A percentile compares a stretch with the other conserved stretches of the same genome.
These are phyloP conservation scores for Cystofilobasidium ferigula DNA, from an alignment of 768 basidiomycete species.

Conservation along the genomic window DNA sequence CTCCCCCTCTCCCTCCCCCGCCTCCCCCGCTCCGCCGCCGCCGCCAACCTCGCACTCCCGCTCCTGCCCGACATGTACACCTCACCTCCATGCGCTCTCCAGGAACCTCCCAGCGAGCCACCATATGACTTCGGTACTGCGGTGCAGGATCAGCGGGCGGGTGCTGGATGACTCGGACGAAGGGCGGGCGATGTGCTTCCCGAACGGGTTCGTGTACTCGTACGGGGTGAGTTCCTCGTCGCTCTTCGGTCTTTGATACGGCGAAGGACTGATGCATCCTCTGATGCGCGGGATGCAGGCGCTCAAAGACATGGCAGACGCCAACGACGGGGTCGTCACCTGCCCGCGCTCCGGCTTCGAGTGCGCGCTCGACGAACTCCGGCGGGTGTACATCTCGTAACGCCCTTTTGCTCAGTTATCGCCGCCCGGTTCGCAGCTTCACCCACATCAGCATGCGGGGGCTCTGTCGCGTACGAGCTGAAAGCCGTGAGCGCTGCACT, in stretches of 20 bases:
- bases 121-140: constrained; percentile 89
- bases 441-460: too few species aligned
- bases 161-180: constrained; percentile 93
- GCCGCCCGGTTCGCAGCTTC: too few species aligned
- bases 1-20: constrained; percentile 6
- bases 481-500: too few species aligned
- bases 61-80: constrained; percentile 81
- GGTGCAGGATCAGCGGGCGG: constrained; percentile 77
- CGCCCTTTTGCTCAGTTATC: too few species aligned
- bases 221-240: constrained; percentile 49
- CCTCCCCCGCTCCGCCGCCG: constrained; percentile 32
- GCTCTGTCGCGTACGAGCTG: too few species aligned
- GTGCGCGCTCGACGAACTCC: constrained; percentile 55
- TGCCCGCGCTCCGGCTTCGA: constrained; percentile 64
- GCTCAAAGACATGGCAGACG: constrained; percentile 73
- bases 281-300: constrained; percentile 45
- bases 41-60: constrained; percentile 22
- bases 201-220: constrained; percentile 87
- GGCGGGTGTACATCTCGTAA: constrained; percentile 83
- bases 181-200: constrained; percentile 64
- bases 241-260: constrained; percentile 11
- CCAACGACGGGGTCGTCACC: constrained; percentile 58
- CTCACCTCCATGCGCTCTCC: constrained; percentile 57
- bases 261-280: too few species aligned
- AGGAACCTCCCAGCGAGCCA: constrained; percentile 82